Conservation (phyloP, 192 early-diverging fungal genomes). For the Podila epigama region DNA sequence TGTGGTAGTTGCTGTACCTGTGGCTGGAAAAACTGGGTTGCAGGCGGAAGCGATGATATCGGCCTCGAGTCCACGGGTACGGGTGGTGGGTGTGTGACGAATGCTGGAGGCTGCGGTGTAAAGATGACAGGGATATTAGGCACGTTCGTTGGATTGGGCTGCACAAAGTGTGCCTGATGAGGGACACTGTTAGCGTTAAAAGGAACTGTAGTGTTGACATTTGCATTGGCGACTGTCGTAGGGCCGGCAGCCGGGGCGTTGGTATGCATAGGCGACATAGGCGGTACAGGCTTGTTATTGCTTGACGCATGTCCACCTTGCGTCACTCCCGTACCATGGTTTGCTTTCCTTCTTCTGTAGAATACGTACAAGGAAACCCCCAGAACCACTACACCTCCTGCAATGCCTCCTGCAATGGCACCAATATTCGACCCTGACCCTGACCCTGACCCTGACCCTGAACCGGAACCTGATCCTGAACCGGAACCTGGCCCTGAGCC, state of each 20-base stretch:
- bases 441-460: background rate
- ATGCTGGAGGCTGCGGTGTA: background rate
- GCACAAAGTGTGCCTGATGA: too few relatives aligned
- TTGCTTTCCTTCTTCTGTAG: background rate
- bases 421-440: background rate
- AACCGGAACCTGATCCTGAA: background rate
- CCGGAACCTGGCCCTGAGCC: background rate
- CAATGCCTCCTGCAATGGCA: background rate
- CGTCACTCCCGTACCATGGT: background rate
- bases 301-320: background rate
- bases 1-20: background rate
- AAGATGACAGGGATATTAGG: background rate
- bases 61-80: background rate
- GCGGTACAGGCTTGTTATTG: background rate
- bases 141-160: background rate
- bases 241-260: too few relatives aligned
- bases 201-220: too few relatives aligned
- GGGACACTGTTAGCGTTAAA: too few relatives aligned
- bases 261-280: background rate
- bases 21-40: background rate
- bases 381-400: background rate
- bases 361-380: too few relatives aligned
- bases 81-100: background rate
- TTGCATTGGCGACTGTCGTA: too few relatives aligned
- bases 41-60: background rate